Evolutionary conservation across 805 yeast genomes (phyloP).

Genomic region (Ogataea ramenticola): DNA sequence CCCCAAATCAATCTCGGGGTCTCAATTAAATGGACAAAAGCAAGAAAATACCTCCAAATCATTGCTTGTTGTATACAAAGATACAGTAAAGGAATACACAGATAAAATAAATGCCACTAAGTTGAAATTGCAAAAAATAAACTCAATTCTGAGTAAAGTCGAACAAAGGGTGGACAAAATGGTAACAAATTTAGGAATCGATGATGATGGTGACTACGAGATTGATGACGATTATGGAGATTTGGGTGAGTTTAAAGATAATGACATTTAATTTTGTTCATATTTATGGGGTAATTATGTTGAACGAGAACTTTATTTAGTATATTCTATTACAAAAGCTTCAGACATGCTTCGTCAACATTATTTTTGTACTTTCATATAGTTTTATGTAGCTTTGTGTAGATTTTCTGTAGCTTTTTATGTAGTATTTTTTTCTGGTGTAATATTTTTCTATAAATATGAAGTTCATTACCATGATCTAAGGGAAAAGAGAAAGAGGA

Average conservation of each 20-base stretch:
- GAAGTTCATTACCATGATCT: background rate
- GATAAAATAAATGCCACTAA: conserved; percentile 18
- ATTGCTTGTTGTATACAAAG: background rate
- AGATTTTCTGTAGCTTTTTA: no score
- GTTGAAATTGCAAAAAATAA: conserved; percentile 16
- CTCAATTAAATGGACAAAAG: background rate
- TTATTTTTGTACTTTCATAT: no score
- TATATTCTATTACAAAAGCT: no score
- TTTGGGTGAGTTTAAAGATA: background rate
- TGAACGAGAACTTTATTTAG: no score
- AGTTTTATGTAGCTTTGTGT: no score
- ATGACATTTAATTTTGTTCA: no score
- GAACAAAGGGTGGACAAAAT: conserved; percentile 29
- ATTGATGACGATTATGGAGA: background rate
- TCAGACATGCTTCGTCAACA: no score
- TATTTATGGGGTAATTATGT: no score
- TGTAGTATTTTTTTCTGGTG: no score
- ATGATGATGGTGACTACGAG: background rate
- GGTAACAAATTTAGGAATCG: conserved; percentile 8
- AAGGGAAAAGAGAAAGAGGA: conserved; percentile 53
- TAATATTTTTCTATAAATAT: background rate
- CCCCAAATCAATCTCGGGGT: no score
- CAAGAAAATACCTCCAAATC: no score
- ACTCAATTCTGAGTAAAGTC: conserved; percentile 26
- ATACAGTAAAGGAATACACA: background rate